phyloP scores from a whole-genome alignment of 1,139 yeast genomes.

The Protomyces inundatus region DNA sequence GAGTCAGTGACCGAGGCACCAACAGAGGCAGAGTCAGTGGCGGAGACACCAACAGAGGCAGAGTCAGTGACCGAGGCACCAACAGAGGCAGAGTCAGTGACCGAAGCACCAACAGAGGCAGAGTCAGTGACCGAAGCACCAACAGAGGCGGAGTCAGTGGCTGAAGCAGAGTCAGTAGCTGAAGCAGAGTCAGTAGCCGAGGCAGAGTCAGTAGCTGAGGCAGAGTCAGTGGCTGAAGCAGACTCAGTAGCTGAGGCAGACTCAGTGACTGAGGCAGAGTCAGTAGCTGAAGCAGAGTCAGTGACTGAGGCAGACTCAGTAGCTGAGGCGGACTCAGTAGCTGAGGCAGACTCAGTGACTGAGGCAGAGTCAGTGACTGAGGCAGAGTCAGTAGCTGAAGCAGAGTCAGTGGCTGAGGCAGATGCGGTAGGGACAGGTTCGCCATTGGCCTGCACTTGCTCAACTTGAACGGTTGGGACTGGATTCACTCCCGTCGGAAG shows the following conservation, averaged over 20 bases:
- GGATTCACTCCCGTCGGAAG: neutral
- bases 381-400: neutral
- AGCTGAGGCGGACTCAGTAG: neutral
- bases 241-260: neutral
- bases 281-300: neutral
- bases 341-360: neutral
- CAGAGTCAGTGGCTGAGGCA: neutral
- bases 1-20: neutral
- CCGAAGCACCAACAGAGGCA: neutral
- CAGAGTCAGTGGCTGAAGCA: neutral
- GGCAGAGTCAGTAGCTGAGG: neutral
- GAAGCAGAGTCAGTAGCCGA: neutral
- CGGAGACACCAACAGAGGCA: neutral
- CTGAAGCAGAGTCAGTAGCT: neutral
- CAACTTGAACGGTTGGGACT: neutral
- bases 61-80: neutral
- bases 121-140: neutral
- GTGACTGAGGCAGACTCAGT: neutral
- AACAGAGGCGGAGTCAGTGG: neutral
- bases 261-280: neutral
- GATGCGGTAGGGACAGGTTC: neutral
- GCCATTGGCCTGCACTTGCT: neutral
- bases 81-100: neutral
- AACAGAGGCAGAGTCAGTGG: neutral
- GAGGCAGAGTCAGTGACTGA: neutral